Conservation (phyloP, 345 rosid species). For the Euclidium syriacum region DNA sequence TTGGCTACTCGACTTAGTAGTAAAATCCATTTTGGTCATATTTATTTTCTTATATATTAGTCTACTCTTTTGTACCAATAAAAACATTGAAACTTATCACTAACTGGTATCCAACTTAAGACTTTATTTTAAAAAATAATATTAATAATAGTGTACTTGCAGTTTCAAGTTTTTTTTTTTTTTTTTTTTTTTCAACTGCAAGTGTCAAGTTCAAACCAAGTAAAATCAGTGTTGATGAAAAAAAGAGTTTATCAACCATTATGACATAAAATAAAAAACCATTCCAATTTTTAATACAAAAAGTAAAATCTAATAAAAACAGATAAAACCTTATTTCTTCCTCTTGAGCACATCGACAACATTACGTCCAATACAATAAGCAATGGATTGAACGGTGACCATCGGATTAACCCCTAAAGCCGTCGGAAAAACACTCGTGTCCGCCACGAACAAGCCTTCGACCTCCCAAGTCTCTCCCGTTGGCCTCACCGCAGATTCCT, state of each 20-base stretch:
- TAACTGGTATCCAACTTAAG: too few relatives aligned
- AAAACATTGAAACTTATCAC: not conserved
- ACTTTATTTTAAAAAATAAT: too few relatives aligned
- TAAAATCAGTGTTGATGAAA: too few relatives aligned
- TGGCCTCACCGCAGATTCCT: constrained; percentile 55
- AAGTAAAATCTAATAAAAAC: not conserved
- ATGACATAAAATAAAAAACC: not conserved
- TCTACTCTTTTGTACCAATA: not conserved
- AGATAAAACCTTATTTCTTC: not conserved
- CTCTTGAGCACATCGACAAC: constrained; percentile 46
- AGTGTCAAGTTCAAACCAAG: too few relatives aligned
- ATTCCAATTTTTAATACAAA: not conserved
- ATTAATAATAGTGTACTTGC: too few relatives aligned
- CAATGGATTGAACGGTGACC: constrained; percentile 81
- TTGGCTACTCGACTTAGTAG: constrained; percentile 3
- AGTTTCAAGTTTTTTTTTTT: too few relatives aligned
- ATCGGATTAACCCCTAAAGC: constrained; percentile 85
- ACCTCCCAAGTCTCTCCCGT: constrained; percentile 86
- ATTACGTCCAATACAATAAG: constrained; percentile 69
- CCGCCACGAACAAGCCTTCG: constrained; percentile 67
- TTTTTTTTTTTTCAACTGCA: too few relatives aligned
- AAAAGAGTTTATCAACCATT: not conserved
- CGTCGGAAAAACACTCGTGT: constrained; percentile 78
- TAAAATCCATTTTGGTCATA: not conserved
- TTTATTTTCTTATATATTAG: not conserved